Conservation (phyloP, 495 filamentous ascomycete genomes). For the Aspergillus olivimuriae region DNA sequence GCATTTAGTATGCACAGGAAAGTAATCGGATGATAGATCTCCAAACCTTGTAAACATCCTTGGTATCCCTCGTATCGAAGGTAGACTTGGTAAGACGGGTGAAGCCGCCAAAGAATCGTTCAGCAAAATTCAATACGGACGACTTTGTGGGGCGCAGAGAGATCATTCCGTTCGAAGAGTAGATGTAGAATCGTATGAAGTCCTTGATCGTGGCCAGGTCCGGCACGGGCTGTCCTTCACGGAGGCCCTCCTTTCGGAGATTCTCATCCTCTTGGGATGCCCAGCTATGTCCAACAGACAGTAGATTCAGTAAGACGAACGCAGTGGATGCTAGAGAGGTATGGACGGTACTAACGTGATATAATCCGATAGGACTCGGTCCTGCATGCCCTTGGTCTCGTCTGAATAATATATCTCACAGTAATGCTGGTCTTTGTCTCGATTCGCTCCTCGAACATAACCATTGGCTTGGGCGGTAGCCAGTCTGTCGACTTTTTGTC, state of each 20-base stretch:
- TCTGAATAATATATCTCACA: not conserved
- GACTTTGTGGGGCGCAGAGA: conserved; percentile 7
- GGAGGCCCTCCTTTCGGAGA: conserved; percentile 5
- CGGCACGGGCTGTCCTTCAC: conserved; percentile 9
- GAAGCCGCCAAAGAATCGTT: conserved; percentile 11
- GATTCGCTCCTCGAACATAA: not conserved
- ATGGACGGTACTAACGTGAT: too few relatives aligned
- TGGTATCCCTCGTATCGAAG: conserved; percentile 4
- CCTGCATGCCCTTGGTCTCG: not conserved
- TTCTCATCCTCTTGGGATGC: conserved; percentile 4
- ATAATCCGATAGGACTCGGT: not conserved
- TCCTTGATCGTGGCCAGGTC: conserved; percentile 12
- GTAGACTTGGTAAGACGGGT: conserved; percentile 6
- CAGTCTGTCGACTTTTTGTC: not conserved
- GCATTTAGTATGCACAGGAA: not conserved
- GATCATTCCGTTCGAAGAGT: conserved; percentile 6
- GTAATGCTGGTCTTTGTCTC: not conserved
- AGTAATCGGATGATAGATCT: not conserved
- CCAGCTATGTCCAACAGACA: too few relatives aligned
- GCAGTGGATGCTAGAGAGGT: too few relatives aligned
- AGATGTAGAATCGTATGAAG: conserved; percentile 13
- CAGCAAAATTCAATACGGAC: conserved; percentile 10
- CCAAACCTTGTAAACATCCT: conserved; percentile 5
- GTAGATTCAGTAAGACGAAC: too few relatives aligned
- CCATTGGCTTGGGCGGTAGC: not conserved